phyloP scores from a whole-genome alignment of 2,329 filamentous ascomycete genomes.

The Hysterium pulicare region DNA sequence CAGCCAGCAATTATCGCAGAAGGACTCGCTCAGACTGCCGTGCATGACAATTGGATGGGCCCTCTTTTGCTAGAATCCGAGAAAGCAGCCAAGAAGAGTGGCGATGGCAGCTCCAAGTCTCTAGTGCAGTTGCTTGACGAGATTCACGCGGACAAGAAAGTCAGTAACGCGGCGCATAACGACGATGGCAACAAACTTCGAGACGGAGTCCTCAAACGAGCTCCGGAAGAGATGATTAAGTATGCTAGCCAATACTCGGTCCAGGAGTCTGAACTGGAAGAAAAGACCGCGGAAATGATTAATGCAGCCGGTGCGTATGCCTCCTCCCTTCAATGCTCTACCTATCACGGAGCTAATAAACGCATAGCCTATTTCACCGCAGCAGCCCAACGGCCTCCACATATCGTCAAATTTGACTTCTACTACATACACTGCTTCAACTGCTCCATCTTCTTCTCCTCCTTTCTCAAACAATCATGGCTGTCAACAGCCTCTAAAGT shows the following conservation, averaged over 20 bases:
- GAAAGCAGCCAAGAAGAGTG: conserved; percentile 37
- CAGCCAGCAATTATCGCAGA: conserved; percentile 80
- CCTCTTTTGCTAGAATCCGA: conserved; percentile 56
- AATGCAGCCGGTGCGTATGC: conserved; percentile 53
- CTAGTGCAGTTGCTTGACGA: conserved; percentile 62
- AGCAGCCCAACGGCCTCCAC: conserved; percentile 60
- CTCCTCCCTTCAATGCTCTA: background rate
- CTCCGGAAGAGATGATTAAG: conserved; percentile 60
- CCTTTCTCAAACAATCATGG: conserved; percentile 61
- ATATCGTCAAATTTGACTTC: conserved; percentile 68
- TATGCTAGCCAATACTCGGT: conserved; percentile 55
- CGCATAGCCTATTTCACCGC: conserved; percentile 54
- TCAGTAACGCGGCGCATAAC: conserved; percentile 53
- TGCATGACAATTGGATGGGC: conserved; percentile 60
- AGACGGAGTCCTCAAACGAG: conserved; percentile 65
- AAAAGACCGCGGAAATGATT: conserved; percentile 65
- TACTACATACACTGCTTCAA: conserved; percentile 78
- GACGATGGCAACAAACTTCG: conserved; percentile 61
- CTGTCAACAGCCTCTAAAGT: conserved; percentile 59
- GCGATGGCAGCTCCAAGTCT: conserved; percentile 19
- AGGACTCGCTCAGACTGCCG: conserved; percentile 71
- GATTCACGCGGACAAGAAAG: conserved; percentile 54
- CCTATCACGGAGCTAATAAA: background rate
- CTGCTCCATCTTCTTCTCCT: conserved; percentile 67
- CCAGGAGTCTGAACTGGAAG: conserved; percentile 54